A percentile compares a stretch with the other conserved stretches of the same genome.
Evolutionary conservation across 2,329 filamentous ascomycete species (phyloP).

Genomic region (Xylaria sp.): DNA sequence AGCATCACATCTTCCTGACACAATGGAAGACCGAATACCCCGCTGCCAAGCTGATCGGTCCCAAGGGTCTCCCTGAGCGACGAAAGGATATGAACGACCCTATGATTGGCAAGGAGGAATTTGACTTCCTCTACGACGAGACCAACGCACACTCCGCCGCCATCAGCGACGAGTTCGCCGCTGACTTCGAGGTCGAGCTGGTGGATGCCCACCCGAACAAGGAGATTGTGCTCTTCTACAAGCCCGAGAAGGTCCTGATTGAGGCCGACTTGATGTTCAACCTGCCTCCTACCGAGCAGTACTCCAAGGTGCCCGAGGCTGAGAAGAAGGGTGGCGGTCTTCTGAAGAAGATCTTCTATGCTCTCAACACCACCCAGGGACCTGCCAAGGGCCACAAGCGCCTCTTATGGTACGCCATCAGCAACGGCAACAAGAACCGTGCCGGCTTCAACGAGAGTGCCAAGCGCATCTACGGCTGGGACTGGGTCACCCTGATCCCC

Average conservation of each 20-base stretch:
- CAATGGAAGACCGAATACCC: slow-evolving; percentile 86
- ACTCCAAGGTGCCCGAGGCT: slow-evolving; percentile 65
- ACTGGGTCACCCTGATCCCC: slow-evolving; percentile 85
- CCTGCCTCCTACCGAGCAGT: slow-evolving; percentile 87
- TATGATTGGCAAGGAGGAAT: slow-evolving; percentile 65
- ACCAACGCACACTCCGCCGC: slow-evolving; percentile 60
- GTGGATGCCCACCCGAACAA: slow-evolving; percentile 82
- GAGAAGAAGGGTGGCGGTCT: slow-evolving; percentile 53
- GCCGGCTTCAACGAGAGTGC: slow-evolving; percentile 76
- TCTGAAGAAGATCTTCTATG: slow-evolving; percentile 57
- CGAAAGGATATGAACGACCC: slow-evolving; percentile 70
- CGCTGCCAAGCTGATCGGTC: slow-evolving; percentile 80
- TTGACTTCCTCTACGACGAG: slow-evolving; percentile 73
- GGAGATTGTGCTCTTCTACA: slow-evolving; percentile 88
- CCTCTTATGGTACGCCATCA: slow-evolving; percentile 81
- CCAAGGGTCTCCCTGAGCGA: slow-evolving; percentile 85
- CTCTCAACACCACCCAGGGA: slow-evolving; percentile 70
- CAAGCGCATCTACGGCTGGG: slow-evolving; percentile 77
- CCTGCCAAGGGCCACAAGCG: slow-evolving; percentile 80
- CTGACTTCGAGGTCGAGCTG: slow-evolving; percentile 87
- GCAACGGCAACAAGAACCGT: slow-evolving; percentile 64
- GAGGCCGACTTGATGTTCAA: slow-evolving; percentile 95
- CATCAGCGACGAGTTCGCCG: slow-evolving; percentile 82
- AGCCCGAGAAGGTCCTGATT: slow-evolving; percentile 81
- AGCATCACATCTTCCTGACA: slow-evolving; percentile 94